Base-by-base conservation (phyloP, 805 yeast genomes). In the Ogataea angusta region DNA sequence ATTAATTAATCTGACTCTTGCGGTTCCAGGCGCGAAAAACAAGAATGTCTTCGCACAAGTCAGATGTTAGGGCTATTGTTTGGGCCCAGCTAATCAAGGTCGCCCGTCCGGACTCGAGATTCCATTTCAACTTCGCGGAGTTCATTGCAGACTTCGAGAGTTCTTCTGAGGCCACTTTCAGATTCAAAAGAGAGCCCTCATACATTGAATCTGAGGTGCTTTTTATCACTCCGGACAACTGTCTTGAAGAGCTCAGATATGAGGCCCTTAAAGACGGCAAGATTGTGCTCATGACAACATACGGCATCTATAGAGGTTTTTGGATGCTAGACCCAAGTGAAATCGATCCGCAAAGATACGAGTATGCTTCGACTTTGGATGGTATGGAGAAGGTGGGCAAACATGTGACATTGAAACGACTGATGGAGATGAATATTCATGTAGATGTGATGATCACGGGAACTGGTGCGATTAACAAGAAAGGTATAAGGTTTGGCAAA, bases 91-190 rank as follows among this genome's bases (percentile, higher is more conserved):
- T 59, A 18, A 40, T 49, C 10, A 57, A 57, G 40, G 64, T 59
- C 14, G 63, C 64, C 5, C 44, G 41, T 30, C 64, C 64, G 10
- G 64, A 59, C 43, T 54, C 64, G 4, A 43, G 51, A 18, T 59
- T 58, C 33, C 59, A 59, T 33, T 59, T 33, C 40, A 46, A 58
- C 33, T 59, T 59, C 49, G 57, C 61, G 10, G 63, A 59, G 39
- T 59, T 58, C 34, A 59, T 59, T 18, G 64, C 64, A 2, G 64
- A 59, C 37, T 59, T 58, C 38, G 49, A 57, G 33, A 63, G 61
- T 23, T 58, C 63, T 13, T 40, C 46, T 7, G 31, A 41, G 16
- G 56, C 63, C 8, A 52, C 58, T 2, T 27, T 38, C 10, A 31
- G 44, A 26, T 48, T 58, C 22, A 36, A 42, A 25, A 15, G 36